Percentiles rank a stretch among this genome's conserved stretches.
phyloP scores from a whole-genome alignment of 2,329 filamentous ascomycete species.

The Pseudogymnoascus sp. region DNA sequence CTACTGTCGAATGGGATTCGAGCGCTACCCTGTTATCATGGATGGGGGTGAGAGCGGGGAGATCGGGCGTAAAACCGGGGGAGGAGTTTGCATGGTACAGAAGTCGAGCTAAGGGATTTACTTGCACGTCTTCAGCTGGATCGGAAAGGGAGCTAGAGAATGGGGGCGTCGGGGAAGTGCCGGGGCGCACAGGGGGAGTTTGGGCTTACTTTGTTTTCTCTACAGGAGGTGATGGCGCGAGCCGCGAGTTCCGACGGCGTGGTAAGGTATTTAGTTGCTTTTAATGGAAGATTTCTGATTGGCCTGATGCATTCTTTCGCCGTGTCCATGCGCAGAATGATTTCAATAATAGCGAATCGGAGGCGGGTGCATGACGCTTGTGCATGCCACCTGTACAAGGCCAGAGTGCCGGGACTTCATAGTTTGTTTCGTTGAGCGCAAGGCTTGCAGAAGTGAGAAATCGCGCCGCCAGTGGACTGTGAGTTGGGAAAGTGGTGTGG shows the following conservation, averaged over 20 bases:
- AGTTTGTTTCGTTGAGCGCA: background rate
- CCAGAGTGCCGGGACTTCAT: background rate
- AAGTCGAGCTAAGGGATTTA: background rate
- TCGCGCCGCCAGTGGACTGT: background rate
- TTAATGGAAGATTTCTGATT: background rate
- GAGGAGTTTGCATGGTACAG: constrained; percentile 7
- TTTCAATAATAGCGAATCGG: background rate
- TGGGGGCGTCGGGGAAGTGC: background rate
- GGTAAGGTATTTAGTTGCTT: constrained; percentile 1
- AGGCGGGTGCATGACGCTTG: background rate
- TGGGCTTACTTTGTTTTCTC: background rate
- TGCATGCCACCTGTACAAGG: background rate
- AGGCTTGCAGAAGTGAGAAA: background rate
- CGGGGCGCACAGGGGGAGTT: background rate
- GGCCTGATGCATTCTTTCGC: background rate
- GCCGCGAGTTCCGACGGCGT: background rate
- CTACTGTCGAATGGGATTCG: constrained; percentile 1
- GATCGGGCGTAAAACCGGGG: constrained; percentile 4
- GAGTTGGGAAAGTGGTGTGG: background rate
- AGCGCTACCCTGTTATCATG: constrained; percentile 4
- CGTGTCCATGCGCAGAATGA: background rate
- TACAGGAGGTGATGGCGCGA: background rate
- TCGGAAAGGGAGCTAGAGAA: background rate
- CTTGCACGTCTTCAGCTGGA: background rate
- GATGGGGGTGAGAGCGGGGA: background rate